Conservation (phyloP, 108 stramenopile species). For the Parmales sp. region DNA sequence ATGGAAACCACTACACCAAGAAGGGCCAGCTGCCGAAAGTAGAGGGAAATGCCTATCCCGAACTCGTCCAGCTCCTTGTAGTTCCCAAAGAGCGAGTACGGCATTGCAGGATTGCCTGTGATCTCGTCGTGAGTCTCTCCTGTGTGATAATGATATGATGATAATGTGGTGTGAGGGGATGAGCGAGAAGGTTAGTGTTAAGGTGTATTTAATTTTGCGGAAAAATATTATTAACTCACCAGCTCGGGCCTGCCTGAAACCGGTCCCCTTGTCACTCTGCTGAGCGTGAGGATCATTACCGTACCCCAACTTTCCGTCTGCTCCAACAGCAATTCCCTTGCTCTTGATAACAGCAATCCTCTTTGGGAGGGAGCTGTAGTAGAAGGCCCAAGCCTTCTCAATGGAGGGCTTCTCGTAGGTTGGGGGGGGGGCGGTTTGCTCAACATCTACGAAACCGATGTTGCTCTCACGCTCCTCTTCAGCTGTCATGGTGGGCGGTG, state of each 20-base stretch:
- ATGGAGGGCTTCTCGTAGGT: not conserved
- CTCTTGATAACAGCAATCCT: not conserved
- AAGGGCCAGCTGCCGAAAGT: conserved; percentile 32
- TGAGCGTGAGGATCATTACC: not conserved
- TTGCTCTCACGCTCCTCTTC: not conserved
- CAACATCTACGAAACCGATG: not conserved
- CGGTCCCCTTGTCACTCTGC: not conserved
- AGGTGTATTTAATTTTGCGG: not conserved
- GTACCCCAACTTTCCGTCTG: not conserved
- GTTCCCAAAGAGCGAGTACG: not conserved
- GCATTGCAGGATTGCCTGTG: not conserved
- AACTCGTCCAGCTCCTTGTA: conserved; percentile 33
- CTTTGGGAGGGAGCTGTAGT: not conserved
- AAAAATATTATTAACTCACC: not conserved
- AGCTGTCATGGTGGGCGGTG: not conserved
- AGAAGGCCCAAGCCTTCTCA: not conserved
- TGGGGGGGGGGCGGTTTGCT: not conserved
- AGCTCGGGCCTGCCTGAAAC: not conserved
- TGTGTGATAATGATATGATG: no score
- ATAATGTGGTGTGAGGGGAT: no score
- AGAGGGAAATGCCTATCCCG: conserved; percentile 35
- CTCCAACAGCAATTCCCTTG: not conserved
- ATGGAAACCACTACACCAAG: conserved; percentile 13
- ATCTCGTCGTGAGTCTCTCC: not conserved
- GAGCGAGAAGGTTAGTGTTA: no score